phyloP scores from a whole-genome alignment of 163 green algal genomes.

The Chlorella variabilis region DNA sequence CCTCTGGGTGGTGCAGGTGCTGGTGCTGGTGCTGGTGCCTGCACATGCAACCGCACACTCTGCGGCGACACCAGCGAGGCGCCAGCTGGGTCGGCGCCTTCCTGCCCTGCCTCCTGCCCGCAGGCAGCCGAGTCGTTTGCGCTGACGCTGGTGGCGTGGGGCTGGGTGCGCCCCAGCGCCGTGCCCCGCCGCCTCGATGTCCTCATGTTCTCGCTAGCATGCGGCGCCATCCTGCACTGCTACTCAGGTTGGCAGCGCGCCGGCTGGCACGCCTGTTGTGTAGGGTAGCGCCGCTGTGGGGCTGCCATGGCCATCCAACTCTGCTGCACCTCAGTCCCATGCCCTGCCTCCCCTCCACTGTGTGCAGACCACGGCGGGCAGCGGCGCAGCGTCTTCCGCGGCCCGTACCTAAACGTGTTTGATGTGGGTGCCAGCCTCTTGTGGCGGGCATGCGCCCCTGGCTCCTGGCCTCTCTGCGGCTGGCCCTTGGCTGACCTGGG shows the following conservation, averaged over 20 bases:
- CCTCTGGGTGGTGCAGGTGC: neutral
- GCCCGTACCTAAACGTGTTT: slow-evolving; percentile 92
- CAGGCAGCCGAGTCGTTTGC: slow-evolving; percentile 42
- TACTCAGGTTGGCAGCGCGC: slow-evolving; percentile 69
- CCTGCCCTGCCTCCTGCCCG: neutral
- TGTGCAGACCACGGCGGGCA: slow-evolving; percentile 20
- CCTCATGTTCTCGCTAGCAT: slow-evolving; percentile 78
- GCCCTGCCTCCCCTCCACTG: no score
- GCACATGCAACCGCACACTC: no score
- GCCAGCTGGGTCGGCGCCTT: no score
- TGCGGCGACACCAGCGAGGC: no score
- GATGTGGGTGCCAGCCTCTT: slow-evolving; percentile 55
- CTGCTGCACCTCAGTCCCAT: no score
- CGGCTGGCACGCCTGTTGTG: no score
- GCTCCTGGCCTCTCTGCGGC: no score
- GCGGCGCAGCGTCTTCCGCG: slow-evolving; percentile 70
- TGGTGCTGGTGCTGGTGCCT: neutral
- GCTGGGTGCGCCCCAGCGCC: slow-evolving; percentile 48
- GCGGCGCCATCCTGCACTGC: slow-evolving; percentile 93
- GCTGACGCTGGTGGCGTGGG: slow-evolving; percentile 53
- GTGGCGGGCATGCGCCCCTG: no score
- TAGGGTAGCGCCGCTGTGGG: no score
- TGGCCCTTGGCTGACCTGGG: no score
- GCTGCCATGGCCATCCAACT: no score
- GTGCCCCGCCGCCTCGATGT: slow-evolving; percentile 74